phyloP scores from a whole-genome alignment of 352 stramenopile species.

The Phytopythium mirpurense region DNA sequence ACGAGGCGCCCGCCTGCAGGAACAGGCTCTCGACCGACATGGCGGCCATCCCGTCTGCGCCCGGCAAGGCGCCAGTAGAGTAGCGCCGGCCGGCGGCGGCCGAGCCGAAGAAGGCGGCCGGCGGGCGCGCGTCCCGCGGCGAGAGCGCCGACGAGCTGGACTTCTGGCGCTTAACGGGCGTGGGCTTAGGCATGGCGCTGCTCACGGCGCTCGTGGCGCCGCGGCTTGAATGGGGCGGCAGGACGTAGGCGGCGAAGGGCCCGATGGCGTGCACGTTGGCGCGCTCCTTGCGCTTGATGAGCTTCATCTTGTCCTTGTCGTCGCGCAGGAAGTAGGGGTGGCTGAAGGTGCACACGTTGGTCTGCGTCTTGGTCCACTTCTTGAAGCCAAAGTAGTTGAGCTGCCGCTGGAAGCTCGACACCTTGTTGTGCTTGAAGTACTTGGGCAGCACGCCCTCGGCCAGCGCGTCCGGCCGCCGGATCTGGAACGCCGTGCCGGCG shows the following conservation, averaged over 20 bases:
- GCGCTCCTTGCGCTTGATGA: constrained; percentile 71
- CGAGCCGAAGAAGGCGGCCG: constrained; percentile 25
- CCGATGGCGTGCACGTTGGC: constrained; percentile 12
- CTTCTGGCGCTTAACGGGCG: constrained; percentile 27
- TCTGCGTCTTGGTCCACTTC: constrained; percentile 81
- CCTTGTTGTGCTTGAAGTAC: constrained; percentile 83
- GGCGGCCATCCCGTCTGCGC: constrained; percentile 8
- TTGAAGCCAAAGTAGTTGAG: constrained; percentile 83
- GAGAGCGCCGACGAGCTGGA: constrained; percentile 19
- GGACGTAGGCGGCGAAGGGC: constrained; percentile 2
- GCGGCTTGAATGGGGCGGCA: not conserved
- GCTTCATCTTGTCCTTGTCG: constrained; percentile 63
- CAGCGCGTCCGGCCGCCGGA: constrained; percentile 54
- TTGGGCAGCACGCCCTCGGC: constrained; percentile 49
- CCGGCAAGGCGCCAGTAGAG: constrained; percentile 39
- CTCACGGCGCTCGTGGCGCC: not conserved
- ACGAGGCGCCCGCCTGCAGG: not conserved
- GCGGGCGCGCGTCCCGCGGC: constrained; percentile 8
- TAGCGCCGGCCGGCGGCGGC: constrained; percentile 30
- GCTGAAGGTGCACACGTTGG: constrained; percentile 69
- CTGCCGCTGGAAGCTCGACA: constrained; percentile 72
- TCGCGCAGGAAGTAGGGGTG: constrained; percentile 57
- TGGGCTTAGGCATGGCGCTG: not conserved
- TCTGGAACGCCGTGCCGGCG: constrained; percentile 66
- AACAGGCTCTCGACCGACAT: constrained; percentile 6